phyloP scores from a whole-genome alignment of 169 alveolate genomes.

The Cryptosporidium tyzzeri region DNA sequence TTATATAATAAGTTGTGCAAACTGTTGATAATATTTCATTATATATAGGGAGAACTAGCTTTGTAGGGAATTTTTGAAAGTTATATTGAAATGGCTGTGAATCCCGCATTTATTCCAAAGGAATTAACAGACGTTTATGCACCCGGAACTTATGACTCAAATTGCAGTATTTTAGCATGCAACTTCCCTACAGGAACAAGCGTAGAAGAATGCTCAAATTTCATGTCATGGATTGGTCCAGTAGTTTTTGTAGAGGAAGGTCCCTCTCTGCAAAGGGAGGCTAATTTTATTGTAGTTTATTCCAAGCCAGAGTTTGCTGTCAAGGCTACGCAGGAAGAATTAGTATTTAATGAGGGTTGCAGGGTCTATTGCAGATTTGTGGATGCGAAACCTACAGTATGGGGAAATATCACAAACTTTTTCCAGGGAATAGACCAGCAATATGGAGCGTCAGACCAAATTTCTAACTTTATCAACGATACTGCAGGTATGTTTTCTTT shows the following conservation, averaged over 20 bases:
- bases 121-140: slow-evolving; percentile 59
- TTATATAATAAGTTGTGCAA: not conserved
- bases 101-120: slow-evolving; percentile 68
- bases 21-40: no score
- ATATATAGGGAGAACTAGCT: not conserved
- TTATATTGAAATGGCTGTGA: slow-evolving; percentile 34
- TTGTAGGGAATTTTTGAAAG: not conserved
- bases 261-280: slow-evolving; percentile 77
- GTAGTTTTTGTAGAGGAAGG: slow-evolving; percentile 79
- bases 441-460: slow-evolving; percentile 58
- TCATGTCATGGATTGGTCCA: slow-evolving; percentile 80
- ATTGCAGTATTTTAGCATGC: slow-evolving; percentile 74
- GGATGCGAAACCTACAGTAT: slow-evolving; percentile 62
- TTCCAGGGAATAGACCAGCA: slow-evolving; percentile 60
- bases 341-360: slow-evolving; percentile 54
- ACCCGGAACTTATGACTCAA: slow-evolving; percentile 46
- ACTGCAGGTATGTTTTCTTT: slow-evolving; percentile 74
- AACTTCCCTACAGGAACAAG: slow-evolving; percentile 79
- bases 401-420: slow-evolving; percentile 46
- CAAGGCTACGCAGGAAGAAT: slow-evolving; percentile 54
- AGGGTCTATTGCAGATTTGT: slow-evolving; percentile 54
- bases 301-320: slow-evolving; percentile 78
- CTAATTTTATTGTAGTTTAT: slow-evolving; percentile 79
- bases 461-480: slow-evolving; percentile 42
- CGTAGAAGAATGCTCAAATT: slow-evolving; percentile 70